These are phyloP conservation scores for Nannizziopsis arthrosporioides DNA, from an alignment of 2,329 filamentous ascomycete genomes.

Conservation along the genomic window DNA sequence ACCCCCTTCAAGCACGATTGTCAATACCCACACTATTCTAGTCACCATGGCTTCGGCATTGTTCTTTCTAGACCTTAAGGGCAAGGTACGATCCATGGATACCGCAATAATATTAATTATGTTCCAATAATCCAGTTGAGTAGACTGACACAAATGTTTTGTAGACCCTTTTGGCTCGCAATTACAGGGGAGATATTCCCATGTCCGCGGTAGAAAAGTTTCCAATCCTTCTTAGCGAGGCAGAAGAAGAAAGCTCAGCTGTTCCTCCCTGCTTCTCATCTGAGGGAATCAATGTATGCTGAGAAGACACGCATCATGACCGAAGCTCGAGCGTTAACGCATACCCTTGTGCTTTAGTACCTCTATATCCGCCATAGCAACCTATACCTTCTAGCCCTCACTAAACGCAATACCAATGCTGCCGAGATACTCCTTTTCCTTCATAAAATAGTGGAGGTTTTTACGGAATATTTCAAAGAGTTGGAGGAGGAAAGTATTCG, in stretches of 20 bases:
- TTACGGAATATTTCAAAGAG: slow-evolving; percentile 99
- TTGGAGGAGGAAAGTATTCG: slow-evolving; percentile 97
- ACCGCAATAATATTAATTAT: neutral
- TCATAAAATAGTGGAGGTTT: slow-evolving; percentile 96
- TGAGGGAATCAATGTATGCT: slow-evolving; percentile 88
- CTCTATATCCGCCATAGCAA: slow-evolving; percentile 99
- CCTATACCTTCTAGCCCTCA: slow-evolving; percentile 92
- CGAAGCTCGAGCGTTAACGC: slow-evolving; percentile 11
- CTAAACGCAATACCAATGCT: slow-evolving; percentile 97
- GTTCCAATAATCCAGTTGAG: neutral
- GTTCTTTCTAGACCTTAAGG: slow-evolving; percentile 99
- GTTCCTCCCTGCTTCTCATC: slow-evolving; percentile 96
- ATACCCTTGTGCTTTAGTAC: slow-evolving; percentile 48
- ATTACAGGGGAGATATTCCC: slow-evolving; percentile 96
- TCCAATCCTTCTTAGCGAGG: slow-evolving; percentile 86
- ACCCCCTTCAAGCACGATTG: slow-evolving; percentile 1
- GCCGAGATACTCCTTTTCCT: slow-evolving; percentile 97
- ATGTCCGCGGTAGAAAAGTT: slow-evolving; percentile 99
- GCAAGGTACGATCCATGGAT: slow-evolving; percentile 57
- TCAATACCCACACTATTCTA: slow-evolving; percentile 10
- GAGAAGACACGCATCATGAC: slow-evolving; percentile 1
- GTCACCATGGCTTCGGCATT: slow-evolving; percentile 80
- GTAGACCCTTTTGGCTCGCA: slow-evolving; percentile 92
- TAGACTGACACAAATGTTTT: slow-evolving; percentile 1
- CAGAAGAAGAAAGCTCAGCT: slow-evolving; percentile 96